Base-by-base conservation (phyloP, 768 basidiomycete genomes). In the Rhizopogon vulgaris region DNA sequence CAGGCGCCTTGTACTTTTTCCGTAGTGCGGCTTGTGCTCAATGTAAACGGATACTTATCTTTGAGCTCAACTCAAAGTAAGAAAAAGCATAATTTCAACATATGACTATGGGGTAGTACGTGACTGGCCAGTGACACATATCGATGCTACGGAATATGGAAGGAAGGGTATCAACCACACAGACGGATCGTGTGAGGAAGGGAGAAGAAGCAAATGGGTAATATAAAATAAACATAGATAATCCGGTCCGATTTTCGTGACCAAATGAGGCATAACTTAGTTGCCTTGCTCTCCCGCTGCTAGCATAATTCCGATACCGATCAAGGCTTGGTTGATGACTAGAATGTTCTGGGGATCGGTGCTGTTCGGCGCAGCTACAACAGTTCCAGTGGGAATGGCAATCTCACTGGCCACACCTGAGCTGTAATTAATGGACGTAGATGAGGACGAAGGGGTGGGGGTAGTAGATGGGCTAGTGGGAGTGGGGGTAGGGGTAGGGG, bases 341-440 rank as follows among this genome's bases (percentile, higher is more conserved):
- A 68, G 34, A 25, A 76, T 54, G 54, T 69, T 71, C 54, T 74
- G 52, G 7, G 70, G 67, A 51, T 64, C 52, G 34, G 53, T 55
- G 32, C 64, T 42, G 42, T 66, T 55, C 27, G 73, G 69, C 47
- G 67, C 56, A 25, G 74, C 55, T 24, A 71, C 65, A 40, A 46
- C 41, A 34, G 43, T 4, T n/a, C 54, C 58, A 24, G 60, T 62
- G 9, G 66, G 58, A 36, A 51, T 34, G 43, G 57, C 60, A 56
- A 70, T 55, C 15, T 62, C 66, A 48, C 65, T 71, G 45, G 15
- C 17, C 36, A 47, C 41, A 7, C 59, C 47, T 28, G 67, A 55
- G 47, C 32, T 60, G 3, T 32, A 55, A 49, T 52, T 53, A 39
- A 32, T 40, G 15, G 63, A 60, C 25, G 61, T 58, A 14, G 69